These are phyloP conservation scores for Aspergillus conjunctus DNA, from an alignment of 495 filamentous ascomycete species.

Conservation along the genomic window DNA sequence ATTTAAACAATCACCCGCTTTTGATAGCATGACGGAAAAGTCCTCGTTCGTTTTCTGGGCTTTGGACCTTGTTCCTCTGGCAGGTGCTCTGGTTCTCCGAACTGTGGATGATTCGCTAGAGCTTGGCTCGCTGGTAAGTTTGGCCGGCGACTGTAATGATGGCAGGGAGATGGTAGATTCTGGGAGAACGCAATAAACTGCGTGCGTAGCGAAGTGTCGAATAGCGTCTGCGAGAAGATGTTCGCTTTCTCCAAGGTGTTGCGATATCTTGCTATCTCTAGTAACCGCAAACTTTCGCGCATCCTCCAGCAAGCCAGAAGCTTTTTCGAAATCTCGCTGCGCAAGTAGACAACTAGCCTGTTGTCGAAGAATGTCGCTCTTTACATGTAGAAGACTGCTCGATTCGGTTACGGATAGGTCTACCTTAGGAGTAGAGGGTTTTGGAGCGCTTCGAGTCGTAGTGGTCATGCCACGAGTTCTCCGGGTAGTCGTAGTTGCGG, in stretches of 20 bases:
- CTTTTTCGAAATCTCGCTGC: constrained; percentile 43
- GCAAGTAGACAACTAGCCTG: constrained; percentile 57
- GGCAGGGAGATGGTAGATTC: constrained; percentile 90
- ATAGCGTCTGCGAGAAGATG: constrained; percentile 59
- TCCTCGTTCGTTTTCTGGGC: constrained; percentile 42
- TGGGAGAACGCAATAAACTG: constrained; percentile 83
- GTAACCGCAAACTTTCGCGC: constrained; percentile 40
- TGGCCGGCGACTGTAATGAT: constrained; percentile 50
- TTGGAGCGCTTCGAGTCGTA: constrained; percentile 32
- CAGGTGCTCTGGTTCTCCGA: constrained; percentile 32
- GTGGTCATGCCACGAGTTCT: constrained; percentile 42
- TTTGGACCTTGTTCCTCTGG: constrained; percentile 34
- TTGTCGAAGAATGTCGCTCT: constrained; percentile 63
- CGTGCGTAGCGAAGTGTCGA: constrained; percentile 72
- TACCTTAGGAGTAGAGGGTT: constrained; percentile 28
- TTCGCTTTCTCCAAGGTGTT: constrained; percentile 48
- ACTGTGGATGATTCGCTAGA: constrained; percentile 29
- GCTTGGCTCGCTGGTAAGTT: constrained; percentile 24
- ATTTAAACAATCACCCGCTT: constrained; percentile 42
- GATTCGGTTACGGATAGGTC: constrained; percentile 51
- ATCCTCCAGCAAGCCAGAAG: constrained; percentile 34
- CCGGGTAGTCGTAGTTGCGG: constrained; percentile 30
- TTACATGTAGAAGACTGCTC: constrained; percentile 57
- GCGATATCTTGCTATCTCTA: constrained; percentile 41
- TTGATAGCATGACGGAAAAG: constrained; percentile 46